Percentiles rank a stretch among this genome's conserved stretches.
phyloP scores from a whole-genome alignment of 2,329 filamentous ascomycete species.

The Zymoseptoria tritici region DNA sequence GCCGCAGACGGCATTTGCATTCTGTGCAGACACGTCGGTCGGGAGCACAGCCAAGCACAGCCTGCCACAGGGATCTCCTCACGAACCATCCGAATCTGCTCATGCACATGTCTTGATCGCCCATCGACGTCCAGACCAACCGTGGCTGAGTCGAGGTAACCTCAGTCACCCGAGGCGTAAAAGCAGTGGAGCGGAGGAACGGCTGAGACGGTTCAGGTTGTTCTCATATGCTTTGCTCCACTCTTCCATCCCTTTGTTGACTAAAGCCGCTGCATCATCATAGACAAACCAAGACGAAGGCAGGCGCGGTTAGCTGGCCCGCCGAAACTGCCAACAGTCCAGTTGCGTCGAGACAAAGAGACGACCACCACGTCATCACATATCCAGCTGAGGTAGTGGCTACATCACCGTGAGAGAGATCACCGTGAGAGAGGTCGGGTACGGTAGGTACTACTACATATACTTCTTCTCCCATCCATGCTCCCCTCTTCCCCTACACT shows the following conservation, averaged over 20 bases:
- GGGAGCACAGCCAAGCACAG: too few relatives aligned
- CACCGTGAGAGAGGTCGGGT: too few relatives aligned
- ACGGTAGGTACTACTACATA: background rate
- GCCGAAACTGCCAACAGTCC: background rate
- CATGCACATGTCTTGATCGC: background rate
- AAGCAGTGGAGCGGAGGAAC: background rate
- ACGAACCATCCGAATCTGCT: background rate
- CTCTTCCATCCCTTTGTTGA: background rate
- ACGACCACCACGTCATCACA: background rate
- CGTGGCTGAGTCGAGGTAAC: background rate
- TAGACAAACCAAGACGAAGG: background rate
- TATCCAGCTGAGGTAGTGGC: background rate
- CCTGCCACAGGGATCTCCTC: background rate
- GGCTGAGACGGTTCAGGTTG: background rate
- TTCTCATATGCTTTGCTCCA: background rate
- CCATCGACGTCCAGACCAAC: background rate
- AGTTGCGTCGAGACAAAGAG: background rate
- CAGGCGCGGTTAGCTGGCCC: too few relatives aligned
- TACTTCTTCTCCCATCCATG: background rate
- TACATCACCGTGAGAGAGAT: background rate
- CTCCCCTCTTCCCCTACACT: background rate
- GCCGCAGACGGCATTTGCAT: background rate
- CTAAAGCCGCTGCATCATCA: background rate
- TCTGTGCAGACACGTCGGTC: background rate
- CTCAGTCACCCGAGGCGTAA: too few relatives aligned